Conservation (phyloP, 352 stramenopile genomes). For the Phytophthora boehmeriae region DNA sequence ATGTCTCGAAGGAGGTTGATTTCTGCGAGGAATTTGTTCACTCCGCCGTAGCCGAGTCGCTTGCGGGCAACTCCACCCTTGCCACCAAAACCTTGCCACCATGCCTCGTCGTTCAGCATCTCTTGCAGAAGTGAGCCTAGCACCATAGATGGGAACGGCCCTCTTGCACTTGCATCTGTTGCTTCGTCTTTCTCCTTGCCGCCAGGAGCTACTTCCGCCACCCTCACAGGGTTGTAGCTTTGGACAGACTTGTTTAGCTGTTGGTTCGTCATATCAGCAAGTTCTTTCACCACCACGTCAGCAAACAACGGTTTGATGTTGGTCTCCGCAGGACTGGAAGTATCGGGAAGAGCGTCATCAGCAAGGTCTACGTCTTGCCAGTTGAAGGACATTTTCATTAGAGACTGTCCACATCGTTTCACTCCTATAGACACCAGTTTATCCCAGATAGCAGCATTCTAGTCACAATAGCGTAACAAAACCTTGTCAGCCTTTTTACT, state of each 20-base stretch:
- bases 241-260: conserved; percentile 64
- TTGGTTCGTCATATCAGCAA: conserved; percentile 53
- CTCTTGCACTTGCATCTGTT: conserved; percentile 16
- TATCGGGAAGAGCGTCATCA: conserved; percentile 52
- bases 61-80: conserved; percentile 39
- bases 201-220: background rate
- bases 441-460: conserved; percentile 63
- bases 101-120: conserved; percentile 63
- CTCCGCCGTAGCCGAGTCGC: conserved; percentile 56
- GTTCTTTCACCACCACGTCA: conserved; percentile 53
- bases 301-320: conserved; percentile 50
- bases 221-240: conserved; percentile 28
- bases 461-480: background rate
- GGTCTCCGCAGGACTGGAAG: conserved; percentile 22
- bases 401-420: conserved; percentile 63
- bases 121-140: conserved; percentile 55
- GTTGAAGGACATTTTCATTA: conserved; percentile 73
- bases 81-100: conserved; percentile 58
- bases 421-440: conserved; percentile 52
- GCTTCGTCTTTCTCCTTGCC: conserved; percentile 8
- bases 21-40: conserved; percentile 78
- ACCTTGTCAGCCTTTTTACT: background rate
- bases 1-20: conserved; percentile 54
- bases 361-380: conserved; percentile 71
- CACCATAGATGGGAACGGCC: conserved; percentile 48